Evolutionary conservation across 1,284 basidiomycete species (phyloP).

Genomic region (Ustilago shanxiensis): DNA sequence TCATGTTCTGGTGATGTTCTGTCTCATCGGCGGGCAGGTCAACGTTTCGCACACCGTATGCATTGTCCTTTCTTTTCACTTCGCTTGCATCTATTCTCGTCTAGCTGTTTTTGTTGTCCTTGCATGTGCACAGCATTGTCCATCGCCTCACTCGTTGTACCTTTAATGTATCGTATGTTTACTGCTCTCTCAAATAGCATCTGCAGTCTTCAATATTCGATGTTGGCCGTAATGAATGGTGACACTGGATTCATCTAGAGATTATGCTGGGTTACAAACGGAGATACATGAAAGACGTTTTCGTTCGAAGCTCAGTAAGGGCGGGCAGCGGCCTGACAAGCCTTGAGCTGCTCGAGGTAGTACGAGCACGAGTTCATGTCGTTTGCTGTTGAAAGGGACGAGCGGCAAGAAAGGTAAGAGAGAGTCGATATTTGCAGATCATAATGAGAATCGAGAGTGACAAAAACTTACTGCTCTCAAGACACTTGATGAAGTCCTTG

Average conservation of each 20-base stretch:
- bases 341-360: conserved; percentile 73
- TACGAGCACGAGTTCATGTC: conserved; percentile 75
- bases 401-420: neutral
- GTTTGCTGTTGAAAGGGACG: conserved; percentile 60
- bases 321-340: conserved; percentile 68
- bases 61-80: neutral
- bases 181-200: conserved; percentile 4
- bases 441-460: no score
- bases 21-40: neutral
- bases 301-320: conserved; percentile 57
- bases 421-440: conserved; percentile 6
- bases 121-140: conserved; percentile 10
- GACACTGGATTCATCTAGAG: conserved; percentile 26
- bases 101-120: neutral
- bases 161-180: neutral
- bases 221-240: conserved; percentile 21
- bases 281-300: neutral
- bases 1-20: neutral
- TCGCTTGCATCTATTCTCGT: neutral
- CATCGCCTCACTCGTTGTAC: neutral
- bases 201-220: neutral
- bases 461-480: conserved; percentile 58
- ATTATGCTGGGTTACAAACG: conserved; percentile 8
- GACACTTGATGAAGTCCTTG: conserved; percentile 71
- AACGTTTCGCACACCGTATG: no score